A percentile compares a stretch with the other conserved stretches of the same genome.
Evolutionary conservation across 768 basidiomycete genomes (phyloP).

Genomic region (Mrakia gelida): DNA sequence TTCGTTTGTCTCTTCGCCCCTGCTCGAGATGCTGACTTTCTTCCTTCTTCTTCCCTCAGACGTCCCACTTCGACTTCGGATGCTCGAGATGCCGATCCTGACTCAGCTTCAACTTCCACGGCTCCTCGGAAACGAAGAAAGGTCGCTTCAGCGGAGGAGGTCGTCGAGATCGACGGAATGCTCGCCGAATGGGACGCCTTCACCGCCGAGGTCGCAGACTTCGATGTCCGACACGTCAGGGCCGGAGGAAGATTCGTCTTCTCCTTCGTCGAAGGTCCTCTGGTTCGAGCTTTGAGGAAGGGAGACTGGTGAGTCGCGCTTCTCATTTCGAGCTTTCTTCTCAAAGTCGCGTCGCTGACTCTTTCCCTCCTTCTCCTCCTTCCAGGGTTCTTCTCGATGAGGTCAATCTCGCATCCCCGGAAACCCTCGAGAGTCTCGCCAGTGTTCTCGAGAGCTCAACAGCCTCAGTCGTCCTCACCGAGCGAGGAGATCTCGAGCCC

Average conservation of each 20-base stretch:
- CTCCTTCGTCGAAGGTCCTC: slow-evolving; percentile 88
- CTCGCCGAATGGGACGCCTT: slow-evolving; percentile 60
- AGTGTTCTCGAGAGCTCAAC: slow-evolving; percentile 78
- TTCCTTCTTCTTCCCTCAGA: not conserved
- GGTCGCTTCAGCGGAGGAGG: slow-evolving; percentile 16
- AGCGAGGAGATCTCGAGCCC: slow-evolving; percentile 84
- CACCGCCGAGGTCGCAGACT: slow-evolving; percentile 63
- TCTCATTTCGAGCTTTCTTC: slow-evolving; percentile 20
- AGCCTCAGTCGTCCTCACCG: slow-evolving; percentile 86
- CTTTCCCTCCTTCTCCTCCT: not conserved
- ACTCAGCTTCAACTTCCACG: not conserved
- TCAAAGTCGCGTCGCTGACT: slow-evolving; percentile 2
- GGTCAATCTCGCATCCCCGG: slow-evolving; percentile 87
- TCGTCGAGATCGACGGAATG: slow-evolving; percentile 17
- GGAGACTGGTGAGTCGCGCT: slow-evolving; percentile 75
- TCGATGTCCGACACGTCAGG: slow-evolving; percentile 79
- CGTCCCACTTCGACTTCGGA: not conserved
- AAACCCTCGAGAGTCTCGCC: slow-evolving; percentile 89
- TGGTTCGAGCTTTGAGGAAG: slow-evolving; percentile 79
- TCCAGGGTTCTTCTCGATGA: slow-evolving; percentile 89
- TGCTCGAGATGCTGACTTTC: not conserved
- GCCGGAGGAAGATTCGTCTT: slow-evolving; percentile 88
- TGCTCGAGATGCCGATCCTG: slow-evolving; percentile 11
- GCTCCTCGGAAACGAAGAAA: slow-evolving; percentile 31
- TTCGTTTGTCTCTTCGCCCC: not conserved